Conservation (phyloP, 805 yeast genomes). For the Kluyveromyces dobzhanskii region DNA sequence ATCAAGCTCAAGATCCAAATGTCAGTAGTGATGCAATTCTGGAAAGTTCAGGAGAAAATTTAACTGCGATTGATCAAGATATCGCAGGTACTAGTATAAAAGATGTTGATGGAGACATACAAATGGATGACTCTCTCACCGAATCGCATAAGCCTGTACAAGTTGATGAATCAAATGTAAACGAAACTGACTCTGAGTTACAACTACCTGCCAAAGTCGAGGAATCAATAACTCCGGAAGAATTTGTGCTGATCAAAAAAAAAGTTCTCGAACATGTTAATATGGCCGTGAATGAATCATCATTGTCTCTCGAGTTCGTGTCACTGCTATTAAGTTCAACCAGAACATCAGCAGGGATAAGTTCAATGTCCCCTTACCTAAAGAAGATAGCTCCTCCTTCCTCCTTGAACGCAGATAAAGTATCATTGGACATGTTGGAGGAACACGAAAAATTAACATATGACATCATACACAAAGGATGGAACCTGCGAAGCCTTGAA, state of each 20-base stretch:
- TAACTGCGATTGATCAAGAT: background rate
- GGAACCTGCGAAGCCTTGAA: constrained; percentile 70
- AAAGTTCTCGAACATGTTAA: constrained; percentile 46
- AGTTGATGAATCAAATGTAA: background rate
- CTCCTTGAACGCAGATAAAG: constrained; percentile 46
- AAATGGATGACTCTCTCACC: constrained; percentile 4
- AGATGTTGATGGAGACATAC: constrained; percentile 11
- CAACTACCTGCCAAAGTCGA: constrained; percentile 1
- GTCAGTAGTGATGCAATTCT: too few relatives aligned
- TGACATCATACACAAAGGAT: constrained; percentile 43
- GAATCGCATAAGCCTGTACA: background rate
- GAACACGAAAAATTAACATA: constrained; percentile 20
- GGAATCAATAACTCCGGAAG: constrained; percentile 21
- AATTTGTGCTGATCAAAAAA: constrained; percentile 42
- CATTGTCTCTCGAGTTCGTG: constrained; percentile 78
- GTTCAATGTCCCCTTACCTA: constrained; percentile 82
- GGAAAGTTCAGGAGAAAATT: too few relatives aligned
- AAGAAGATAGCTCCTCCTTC: constrained; percentile 69
- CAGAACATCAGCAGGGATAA: constrained; percentile 77
- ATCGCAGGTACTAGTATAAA: background rate
- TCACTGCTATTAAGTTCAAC: constrained; percentile 72
- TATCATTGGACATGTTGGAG: constrained; percentile 16
- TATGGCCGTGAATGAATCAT: constrained; percentile 79
- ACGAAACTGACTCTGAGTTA: background rate
- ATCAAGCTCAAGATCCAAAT: background rate